Conservation (phyloP, 257 asterid species). For the Henckelia pumila region DNA sequence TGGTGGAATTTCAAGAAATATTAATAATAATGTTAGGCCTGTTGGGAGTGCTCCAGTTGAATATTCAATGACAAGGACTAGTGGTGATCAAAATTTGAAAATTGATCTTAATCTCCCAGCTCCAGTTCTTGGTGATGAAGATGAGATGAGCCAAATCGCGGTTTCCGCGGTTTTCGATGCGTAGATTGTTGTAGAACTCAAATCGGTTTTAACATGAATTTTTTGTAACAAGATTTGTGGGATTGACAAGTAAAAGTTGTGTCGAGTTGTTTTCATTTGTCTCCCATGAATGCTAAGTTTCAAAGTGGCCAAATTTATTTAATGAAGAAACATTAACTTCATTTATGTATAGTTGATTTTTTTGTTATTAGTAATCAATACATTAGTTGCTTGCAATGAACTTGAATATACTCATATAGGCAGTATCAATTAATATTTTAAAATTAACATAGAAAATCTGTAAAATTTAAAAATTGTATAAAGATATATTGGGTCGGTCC, state of each 20-base stretch:
- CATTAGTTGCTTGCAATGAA: no score
- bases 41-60: background rate
- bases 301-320: no score
- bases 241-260: background rate
- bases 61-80: slow-evolving; percentile 33
- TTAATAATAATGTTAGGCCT: slow-evolving; percentile 14
- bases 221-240: background rate
- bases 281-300: no score
- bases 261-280: no score
- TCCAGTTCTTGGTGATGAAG: slow-evolving; percentile 50
- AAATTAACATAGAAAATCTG: no score
- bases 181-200: slow-evolving; percentile 21
- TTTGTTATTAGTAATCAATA: no score
- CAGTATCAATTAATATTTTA: no score
- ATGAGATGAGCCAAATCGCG: slow-evolving; percentile 56
- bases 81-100: slow-evolving; percentile 34
- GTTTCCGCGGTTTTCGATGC: slow-evolving; percentile 59
- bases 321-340: background rate
- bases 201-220: background rate
- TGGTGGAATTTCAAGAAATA: slow-evolving; percentile 30
- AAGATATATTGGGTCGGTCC: no score
- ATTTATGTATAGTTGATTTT: no score
- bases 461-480: no score
- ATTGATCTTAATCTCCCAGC: slow-evolving; percentile 92
- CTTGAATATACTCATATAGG: no score